Evolutionary conservation across 306 rosid species (phyloP), one percentile per base, ranked within the genome.

Genomic region (Lathyrus tuberosus): DNA sequence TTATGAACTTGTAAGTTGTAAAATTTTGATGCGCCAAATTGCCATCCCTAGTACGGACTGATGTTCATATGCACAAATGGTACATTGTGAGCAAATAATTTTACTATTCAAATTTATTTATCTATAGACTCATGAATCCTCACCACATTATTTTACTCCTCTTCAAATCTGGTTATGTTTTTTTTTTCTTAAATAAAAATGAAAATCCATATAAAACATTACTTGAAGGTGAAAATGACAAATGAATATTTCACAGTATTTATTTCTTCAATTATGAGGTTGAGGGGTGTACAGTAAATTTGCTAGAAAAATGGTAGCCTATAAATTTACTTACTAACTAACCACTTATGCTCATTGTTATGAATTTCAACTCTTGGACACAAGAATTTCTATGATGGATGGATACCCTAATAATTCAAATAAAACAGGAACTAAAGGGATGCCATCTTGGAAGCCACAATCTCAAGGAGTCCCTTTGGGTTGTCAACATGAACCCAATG

Each of bases 401-500:
- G 57, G 57, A 51, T 18, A 51, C 30, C 35, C 68, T 31, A 37
- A 37, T 56, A 66, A 54, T 26, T 75, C 49, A 46, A 60, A 49
- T 13, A 75, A 10, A 68, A 71, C 60, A 42, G 26, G 44, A 54
- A 71, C 60, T 80, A 73, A 53, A 88, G 81, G 69, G 97, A 78
- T 70, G 82, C 81, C 53, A 94, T 69, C 79, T 77, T 88, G 62
- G 97, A 84, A 70, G 86, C 89, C 76, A 94, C 74, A 65, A 88
- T 85, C 72, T 87, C 88, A 35, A 94, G 85, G 78, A 91, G 95
- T 69, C 98, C 96, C 71, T 83, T 85, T 18, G 98, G 96, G 69
- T 88, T 91, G 81, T 91, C 97, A 76, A 81, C 91, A 73, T 94
- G 96, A 88, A 94, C 96, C 99, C 99, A 94, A 47, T 94, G 99